Evolutionary conservation across 441 rosid genomes (phyloP), one percentile per base, ranked within the genome.

Genomic region (Melastoma candidum): DNA sequence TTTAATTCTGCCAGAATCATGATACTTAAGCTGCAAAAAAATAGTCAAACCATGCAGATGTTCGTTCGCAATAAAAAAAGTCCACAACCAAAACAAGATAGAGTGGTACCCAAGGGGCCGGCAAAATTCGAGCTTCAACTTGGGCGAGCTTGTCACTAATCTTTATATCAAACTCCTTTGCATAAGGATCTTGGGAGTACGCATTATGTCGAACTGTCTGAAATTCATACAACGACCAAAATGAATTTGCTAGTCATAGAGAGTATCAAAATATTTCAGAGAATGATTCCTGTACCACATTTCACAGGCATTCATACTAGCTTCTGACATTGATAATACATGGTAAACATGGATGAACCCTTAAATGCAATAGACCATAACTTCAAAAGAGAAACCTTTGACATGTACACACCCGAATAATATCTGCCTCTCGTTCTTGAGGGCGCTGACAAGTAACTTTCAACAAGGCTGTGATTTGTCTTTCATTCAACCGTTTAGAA

Each of bases 391-490:
- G 6, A 36, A 9, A 36, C 8, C 6, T 36, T 36, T 36, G 41
- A 36, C 41, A 36, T 36, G n/a, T 54, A 14, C 51, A 25, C 55
- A 76, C 81, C 81, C 68, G 64, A 45, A 73, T 68, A 50, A 77
- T 71, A 44, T 72, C 68, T 29, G 12, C 24, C 62, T 77, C 83
- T 59, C 63, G 69, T 52, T 74, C 75, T 0, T 26, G 55, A 4
- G 84, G 84, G 47, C 84, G 65, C 61, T 71, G 84, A 50, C 84
- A 75, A 5, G 84, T 63, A 50, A 69, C 65, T 57, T 68, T 71
- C 22, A 78, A 63, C 26, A 78, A 58, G 48, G 84, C 64, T 66
- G 77, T 75, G 9, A 78, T 74, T 56, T 78, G 81, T 65, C 72
- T 73, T 46, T 71, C 77, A 44, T 78, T 75, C 66, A 78, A 62